phyloP scores from a whole-genome alignment of 2,329 filamentous ascomycete genomes.

The Diaporthe sp. region DNA sequence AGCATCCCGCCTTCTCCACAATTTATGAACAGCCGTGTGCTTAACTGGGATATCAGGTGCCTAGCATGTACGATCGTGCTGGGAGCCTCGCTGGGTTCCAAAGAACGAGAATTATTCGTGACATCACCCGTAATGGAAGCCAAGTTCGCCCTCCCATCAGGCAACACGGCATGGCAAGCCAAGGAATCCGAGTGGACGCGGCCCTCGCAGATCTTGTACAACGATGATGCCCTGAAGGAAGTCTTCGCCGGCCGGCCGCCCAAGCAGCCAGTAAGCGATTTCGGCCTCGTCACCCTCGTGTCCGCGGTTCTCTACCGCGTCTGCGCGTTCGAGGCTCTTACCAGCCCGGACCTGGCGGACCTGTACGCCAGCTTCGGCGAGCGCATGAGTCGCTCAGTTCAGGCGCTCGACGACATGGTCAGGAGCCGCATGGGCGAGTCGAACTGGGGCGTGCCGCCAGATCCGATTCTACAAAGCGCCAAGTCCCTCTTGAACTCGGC shows the following conservation, averaged over 20 bases:
- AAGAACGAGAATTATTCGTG: neutral
- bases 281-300: neutral
- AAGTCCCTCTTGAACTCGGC: neutral
- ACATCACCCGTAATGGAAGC: neutral
- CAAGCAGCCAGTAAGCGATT: neutral
- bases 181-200: neutral
- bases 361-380: neutral
- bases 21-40: neutral
- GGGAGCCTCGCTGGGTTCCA: neutral
- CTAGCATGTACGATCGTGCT: neutral
- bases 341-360: neutral
- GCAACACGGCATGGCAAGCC: neutral
- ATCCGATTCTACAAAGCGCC: neutral
- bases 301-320: neutral
- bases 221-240: neutral
- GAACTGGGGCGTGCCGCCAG: neutral
- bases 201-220: neutral
- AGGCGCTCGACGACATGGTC: slow-evolving; percentile 12
- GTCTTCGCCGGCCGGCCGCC: neutral
- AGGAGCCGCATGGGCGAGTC: neutral
- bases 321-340: neutral
- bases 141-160: neutral
- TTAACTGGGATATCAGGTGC: neutral
- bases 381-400: neutral
- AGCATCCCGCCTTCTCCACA: neutral